Evolutionary conservation across 306 rosid species (phyloP).

Genomic region (Senna siamea): DNA sequence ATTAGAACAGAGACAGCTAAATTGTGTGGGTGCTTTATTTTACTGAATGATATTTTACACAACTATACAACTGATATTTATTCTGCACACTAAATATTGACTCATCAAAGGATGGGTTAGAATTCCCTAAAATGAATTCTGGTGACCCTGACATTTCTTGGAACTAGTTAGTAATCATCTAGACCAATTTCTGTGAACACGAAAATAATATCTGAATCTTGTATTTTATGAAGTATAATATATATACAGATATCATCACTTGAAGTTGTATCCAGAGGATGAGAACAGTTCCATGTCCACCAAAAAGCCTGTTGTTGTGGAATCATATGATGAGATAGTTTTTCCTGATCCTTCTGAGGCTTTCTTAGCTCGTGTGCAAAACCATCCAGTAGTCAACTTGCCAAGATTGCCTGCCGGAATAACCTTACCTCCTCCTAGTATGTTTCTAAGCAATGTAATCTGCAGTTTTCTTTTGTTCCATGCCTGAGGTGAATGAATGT

Average conservation of each 20-base stretch:
- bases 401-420: conserved; percentile 69
- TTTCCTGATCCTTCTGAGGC: conserved; percentile 79
- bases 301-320: conserved; percentile 79
- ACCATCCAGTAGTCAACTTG: conserved; percentile 55
- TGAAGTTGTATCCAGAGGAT: conserved; percentile 84
- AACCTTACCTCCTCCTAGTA: conserved; percentile 70
- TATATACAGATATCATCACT: conserved; percentile 76
- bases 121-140: not conserved
- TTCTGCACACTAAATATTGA: not conserved
- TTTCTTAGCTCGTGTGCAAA: conserved; percentile 65
- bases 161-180: conserved; percentile 6
- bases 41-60: not conserved
- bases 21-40: conserved; percentile 25
- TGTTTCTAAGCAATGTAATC: conserved; percentile 31
- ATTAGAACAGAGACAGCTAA: conserved; percentile 30
- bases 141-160: not conserved
- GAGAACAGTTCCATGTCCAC: conserved; percentile 76
- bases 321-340: conserved; percentile 71
- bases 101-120: not conserved
- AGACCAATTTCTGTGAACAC: conserved; percentile 21
- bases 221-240: conserved; percentile 50
- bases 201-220: conserved; percentile 44
- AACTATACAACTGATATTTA: conserved; percentile 9
- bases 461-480: conserved; percentile 29
- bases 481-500: conserved; percentile 30